Percentiles rank a stretch among this genome's conserved stretches.
Conservation (phyloP, 176 grass and related monocot genomes). For the Oryza coarctata region DNA sequence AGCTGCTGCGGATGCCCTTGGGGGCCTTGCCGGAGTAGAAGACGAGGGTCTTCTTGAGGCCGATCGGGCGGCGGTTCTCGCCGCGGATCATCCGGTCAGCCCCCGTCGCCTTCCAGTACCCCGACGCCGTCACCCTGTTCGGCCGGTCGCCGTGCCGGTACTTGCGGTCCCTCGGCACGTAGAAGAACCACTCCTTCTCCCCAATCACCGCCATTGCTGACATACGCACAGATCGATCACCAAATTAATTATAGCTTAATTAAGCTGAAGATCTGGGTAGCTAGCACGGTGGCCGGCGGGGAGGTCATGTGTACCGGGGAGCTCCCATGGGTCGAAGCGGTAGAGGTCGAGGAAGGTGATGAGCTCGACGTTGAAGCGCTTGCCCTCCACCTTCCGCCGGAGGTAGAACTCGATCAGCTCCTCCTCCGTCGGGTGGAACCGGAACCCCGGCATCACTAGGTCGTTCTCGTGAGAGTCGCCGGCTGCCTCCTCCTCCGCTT, state of each 20-base stretch:
- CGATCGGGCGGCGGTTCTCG: slow-evolving; percentile 78
- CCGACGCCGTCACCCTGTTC: slow-evolving; percentile 92
- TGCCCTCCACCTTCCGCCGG: slow-evolving; percentile 86
- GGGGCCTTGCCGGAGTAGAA: slow-evolving; percentile 99
- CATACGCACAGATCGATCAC: neutral
- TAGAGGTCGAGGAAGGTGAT: slow-evolving; percentile 93
- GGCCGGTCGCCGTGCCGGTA: slow-evolving; percentile 96
- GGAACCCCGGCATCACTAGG: slow-evolving; percentile 83
- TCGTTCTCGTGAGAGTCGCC: slow-evolving; percentile 60
- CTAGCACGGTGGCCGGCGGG: too few relatives aligned
- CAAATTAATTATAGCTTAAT: neutral
- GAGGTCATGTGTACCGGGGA: slow-evolving; percentile 45
- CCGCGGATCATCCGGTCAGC: slow-evolving; percentile 80
- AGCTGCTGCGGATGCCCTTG: slow-evolving; percentile 83
- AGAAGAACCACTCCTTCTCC: slow-evolving; percentile 99
- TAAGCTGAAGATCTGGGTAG: neutral
- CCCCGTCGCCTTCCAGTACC: slow-evolving; percentile 98
- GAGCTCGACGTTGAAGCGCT: slow-evolving; percentile 87
- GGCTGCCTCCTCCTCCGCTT: slow-evolving; percentile 31
- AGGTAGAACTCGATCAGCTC: slow-evolving; percentile 97
- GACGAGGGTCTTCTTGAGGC: slow-evolving; percentile 94
- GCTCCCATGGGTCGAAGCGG: slow-evolving; percentile 85
- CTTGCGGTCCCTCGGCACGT: slow-evolving; percentile 90
- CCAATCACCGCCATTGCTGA: slow-evolving; percentile 91
- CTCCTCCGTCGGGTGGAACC: slow-evolving; percentile 97